Conservation (phyloP, 78 protist species). For the Dictyostelium intermedium region DNA sequence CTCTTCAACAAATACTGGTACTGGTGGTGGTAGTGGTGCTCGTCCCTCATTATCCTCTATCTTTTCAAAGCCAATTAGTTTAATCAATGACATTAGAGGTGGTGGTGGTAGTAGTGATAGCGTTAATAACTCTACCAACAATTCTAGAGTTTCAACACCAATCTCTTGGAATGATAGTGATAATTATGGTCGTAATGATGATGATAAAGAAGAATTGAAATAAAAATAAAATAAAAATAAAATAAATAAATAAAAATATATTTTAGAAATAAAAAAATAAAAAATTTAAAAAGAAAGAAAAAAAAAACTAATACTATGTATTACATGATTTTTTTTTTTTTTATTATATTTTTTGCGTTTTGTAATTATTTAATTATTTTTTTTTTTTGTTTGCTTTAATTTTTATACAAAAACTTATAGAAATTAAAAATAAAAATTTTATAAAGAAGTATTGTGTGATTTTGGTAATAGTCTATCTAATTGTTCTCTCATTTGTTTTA, state of each 20-base stretch:
- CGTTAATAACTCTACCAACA: background rate
- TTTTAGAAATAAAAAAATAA: too few relatives aligned
- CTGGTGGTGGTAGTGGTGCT: background rate
- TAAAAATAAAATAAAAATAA: background rate
- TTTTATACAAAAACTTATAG: too few relatives aligned
- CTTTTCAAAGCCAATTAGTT: constrained; percentile 51
- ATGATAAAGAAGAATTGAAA: constrained; percentile 5
- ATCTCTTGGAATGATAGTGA: background rate
- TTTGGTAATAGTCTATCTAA: constrained; percentile 8
- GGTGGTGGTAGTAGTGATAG: background rate
- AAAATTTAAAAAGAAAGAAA: too few relatives aligned
- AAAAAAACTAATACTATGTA: background rate
- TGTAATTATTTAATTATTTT: background rate
- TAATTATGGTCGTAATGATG: background rate
- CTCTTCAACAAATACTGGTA: background rate
- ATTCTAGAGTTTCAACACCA: background rate
- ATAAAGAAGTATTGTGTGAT: background rate
- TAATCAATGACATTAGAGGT: background rate
- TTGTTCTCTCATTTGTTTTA: background rate
- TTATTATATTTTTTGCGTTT: too few relatives aligned
- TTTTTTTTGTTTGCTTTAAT: too few relatives aligned
- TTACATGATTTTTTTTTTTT: background rate
- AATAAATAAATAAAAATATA: background rate
- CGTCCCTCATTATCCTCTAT: background rate
- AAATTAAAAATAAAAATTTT: background rate